Evolutionary conservation across 768 basidiomycete genomes (phyloP), one percentile per base, ranked within the genome.

Genomic region (Mrakia blollopis): DNA sequence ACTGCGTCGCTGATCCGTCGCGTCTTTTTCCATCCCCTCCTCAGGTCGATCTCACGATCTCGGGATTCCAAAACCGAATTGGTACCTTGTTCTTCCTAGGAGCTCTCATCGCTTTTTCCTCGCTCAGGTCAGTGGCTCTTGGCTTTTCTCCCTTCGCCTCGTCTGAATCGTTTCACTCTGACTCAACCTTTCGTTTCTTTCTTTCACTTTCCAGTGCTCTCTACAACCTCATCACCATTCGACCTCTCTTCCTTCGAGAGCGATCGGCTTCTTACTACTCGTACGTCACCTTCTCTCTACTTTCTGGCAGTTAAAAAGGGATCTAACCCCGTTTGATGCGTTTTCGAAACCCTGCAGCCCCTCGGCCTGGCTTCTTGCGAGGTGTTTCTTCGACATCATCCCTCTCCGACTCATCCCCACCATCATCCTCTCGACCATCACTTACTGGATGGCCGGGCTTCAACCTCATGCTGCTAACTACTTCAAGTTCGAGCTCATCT

Each of bases 51-150:
- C 85, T 88, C 37, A 50, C 47, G 1, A 60, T 52, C 25, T 30
- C 28, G 10, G 78, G 79, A 16, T 80, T 80, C 74, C 79, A 80
- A 50, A 91, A 91, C 52, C 88, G 95, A 41, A 88, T 98, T n/a
- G 95, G 95, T 41, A 92, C 91, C 79, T 84, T 98, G 60, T 97
- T 98, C 87, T 98, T 98, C 89, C 82, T 97, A 80, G 94, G 94
- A 47, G 89, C 94, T 21, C 87, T 98, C 37, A 89, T 97, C 69
- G 92, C 95, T 0, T 97, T 98, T 84, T 93, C 92, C 0, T 88
- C 92, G 4, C 85, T 98, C 61, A 68, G 65, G 95, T 50, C 25
- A 18, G n/a, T 32, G 28, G n/a, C 60, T 35, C 72, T 47, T 35
- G 7, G 32, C 28, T 37, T 21, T 44, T 69, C 50, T 70, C 11